phyloP scores from a whole-genome alignment of 1,284 basidiomycete species.

The Apiotrichum akiyoshidainum region DNA sequence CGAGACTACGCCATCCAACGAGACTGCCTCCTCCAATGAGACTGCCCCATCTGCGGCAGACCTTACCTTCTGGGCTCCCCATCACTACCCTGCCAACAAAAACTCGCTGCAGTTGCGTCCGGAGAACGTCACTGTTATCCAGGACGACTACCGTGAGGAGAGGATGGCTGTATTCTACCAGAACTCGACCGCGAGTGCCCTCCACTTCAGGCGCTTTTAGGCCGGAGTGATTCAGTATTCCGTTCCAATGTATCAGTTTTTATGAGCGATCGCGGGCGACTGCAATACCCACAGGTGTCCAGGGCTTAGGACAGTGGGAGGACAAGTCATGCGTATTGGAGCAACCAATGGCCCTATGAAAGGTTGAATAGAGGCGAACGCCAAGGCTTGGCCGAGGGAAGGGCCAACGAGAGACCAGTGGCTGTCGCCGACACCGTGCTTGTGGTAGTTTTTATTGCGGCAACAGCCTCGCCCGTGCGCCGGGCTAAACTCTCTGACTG shows the following conservation, averaged over 20 bases:
- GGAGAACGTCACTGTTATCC: constrained; percentile 32
- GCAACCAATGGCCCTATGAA: not conserved
- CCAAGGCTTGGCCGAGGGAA: not conserved
- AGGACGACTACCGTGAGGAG: constrained; percentile 38
- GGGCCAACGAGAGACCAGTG: not conserved
- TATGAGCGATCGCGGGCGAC: no score
- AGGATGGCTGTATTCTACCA: not conserved
- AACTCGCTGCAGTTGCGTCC: constrained; percentile 29
- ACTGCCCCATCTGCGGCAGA: not conserved
- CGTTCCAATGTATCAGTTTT: no score
- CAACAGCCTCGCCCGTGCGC: not conserved
- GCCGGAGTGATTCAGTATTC: no score
- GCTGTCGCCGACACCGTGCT: not conserved
- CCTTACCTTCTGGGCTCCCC: constrained; percentile 31
- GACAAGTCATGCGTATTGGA: no score
- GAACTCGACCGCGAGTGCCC: no score
- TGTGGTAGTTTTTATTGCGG: not conserved
- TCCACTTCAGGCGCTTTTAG: constrained; percentile 11
- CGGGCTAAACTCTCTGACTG: not conserved
- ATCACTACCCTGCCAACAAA: constrained; percentile 22
- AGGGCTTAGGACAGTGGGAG: no score
- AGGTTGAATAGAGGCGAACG: constrained; percentile 4
- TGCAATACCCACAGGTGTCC: no score
- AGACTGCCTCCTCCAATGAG: not conserved
- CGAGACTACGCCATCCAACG: no score